Conservation (phyloP, 768 basidiomycete genomes). For the Chiua virens region DNA sequence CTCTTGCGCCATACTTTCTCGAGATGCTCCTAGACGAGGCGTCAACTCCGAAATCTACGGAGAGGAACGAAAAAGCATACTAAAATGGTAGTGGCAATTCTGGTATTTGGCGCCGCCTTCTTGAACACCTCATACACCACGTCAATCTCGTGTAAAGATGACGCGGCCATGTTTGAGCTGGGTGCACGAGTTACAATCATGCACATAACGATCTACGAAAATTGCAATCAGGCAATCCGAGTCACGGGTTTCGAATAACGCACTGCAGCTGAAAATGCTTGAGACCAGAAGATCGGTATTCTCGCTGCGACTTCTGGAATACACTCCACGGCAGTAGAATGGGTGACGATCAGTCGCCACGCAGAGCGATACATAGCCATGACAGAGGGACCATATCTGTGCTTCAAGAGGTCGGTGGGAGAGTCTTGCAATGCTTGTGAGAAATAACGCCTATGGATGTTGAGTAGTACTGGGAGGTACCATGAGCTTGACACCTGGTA, state of each 20-base stretch:
- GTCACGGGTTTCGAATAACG: conserved; percentile 21
- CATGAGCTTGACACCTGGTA: not conserved
- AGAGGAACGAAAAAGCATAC: conserved; percentile 29
- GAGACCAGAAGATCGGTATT: conserved; percentile 61
- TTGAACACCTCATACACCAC: conserved; percentile 44
- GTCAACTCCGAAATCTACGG: not conserved
- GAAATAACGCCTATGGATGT: conserved; percentile 68
- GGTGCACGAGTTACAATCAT: conserved; percentile 53
- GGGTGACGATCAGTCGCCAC: conserved; percentile 58
- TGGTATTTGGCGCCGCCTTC: conserved; percentile 43
- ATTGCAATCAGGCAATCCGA: not conserved
- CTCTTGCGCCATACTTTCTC: conserved; percentile 44
- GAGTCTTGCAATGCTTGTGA: conserved; percentile 63
- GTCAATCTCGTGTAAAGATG: conserved; percentile 51
- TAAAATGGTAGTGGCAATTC: conserved; percentile 45
- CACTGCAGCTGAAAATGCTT: conserved; percentile 63
- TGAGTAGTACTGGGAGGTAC: conserved; percentile 49
- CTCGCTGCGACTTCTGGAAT: conserved; percentile 45
- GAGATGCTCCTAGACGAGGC: conserved; percentile 37
- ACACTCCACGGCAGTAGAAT: conserved; percentile 42
- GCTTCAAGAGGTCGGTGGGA: conserved; percentile 54
- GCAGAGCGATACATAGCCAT: conserved; percentile 72
- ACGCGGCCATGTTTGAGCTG: conserved; percentile 44
- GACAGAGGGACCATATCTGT: conserved; percentile 67
- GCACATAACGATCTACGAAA: conserved; percentile 55